Evolutionary conservation across 108 stramenopile genomes (phyloP), one percentile per base, ranked within the genome.

Genomic region (Mediolabrus comicus): DNA sequence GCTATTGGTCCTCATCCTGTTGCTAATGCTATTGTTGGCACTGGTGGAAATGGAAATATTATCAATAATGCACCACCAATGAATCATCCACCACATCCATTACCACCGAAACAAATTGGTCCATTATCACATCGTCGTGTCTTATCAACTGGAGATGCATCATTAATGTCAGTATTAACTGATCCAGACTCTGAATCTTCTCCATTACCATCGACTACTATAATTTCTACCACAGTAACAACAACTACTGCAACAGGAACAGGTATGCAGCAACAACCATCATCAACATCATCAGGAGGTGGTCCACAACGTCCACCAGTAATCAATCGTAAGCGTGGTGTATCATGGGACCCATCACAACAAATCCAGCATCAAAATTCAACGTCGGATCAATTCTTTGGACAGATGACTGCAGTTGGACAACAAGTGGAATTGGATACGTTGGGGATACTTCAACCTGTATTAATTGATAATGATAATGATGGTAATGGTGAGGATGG

Each of bases 291-390:
- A n/a, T 9, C 19, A 29, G 29, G 43, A 28, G 46, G 14, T 19
- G 24, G 7, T 9, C 24, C 38, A 6, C 32, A 32, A 34, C 11
- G 60, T 51, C 28, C n/a, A 16, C 10, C 14, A 26, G n/a, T 39
- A 3, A 39, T n/a, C n/a, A 3, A 11, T 11, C 10, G 72, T 6
- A 36, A 53, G 52, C 43, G 77, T 3, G 77, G 77, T 22, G 77
- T 78, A 11, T 46, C 39, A 28, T 78, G 77, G 77, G 72, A 74
- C 51, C n/a, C n/a, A n/a, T n/a, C n/a, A n/a, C n/a, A n/a, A n/a
- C n/a, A n/a, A n/a, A n/a, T n/a, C n/a, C n/a, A n/a, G n/a, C n/a
- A n/a, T n/a, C n/a, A n/a, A n/a, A n/a, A n/a, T n/a, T n/a, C n/a
- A n/a, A n/a, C n/a, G n/a, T n/a, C n/a, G n/a, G n/a, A n/a, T n/a